A percentile compares a stretch with the other conserved stretches of the same genome.
Evolutionary conservation across 176 grass and related monocot species (phyloP).

Genomic region (Triticum monococcum): DNA sequence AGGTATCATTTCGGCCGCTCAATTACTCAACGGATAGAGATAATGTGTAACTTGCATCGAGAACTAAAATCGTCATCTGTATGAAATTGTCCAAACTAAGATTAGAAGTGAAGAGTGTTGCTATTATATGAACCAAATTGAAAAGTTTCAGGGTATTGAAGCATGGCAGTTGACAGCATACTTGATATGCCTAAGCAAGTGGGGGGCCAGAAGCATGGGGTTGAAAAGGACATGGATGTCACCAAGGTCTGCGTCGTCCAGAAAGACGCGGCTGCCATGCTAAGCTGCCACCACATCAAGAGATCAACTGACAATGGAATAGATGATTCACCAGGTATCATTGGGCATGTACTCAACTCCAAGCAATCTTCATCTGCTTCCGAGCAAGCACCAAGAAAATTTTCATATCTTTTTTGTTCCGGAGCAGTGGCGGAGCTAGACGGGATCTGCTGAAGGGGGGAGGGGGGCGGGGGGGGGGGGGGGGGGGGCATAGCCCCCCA

Average conservation of each 20-base stretch:
- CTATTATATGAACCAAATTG: background rate
- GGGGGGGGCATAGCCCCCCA: no score
- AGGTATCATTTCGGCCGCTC: background rate
- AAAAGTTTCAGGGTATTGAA: background rate
- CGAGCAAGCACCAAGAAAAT: slow-evolving; percentile 45
- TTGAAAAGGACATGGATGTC: slow-evolving; percentile 81
- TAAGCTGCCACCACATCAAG: slow-evolving; percentile 34
- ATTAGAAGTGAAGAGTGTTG: background rate
- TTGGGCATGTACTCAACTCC: slow-evolving; percentile 23
- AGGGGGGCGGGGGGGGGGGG: no score
- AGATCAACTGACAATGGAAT: slow-evolving; percentile 35
- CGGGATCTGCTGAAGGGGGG: no score
- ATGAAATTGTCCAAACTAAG: background rate
- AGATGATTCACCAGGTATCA: slow-evolving; percentile 59
- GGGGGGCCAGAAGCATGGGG: no score
- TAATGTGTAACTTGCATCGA: background rate
- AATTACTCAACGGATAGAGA: background rate
- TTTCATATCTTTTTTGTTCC: slow-evolving; percentile 38
- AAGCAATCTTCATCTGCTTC: slow-evolving; percentile 49
- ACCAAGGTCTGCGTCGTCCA: slow-evolving; percentile 44
- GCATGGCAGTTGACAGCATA: background rate
- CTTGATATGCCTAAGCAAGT: no score
- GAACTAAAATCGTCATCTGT: background rate
- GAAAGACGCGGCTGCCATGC: slow-evolving; percentile 55
- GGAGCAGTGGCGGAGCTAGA: background rate